Evolutionary conservation across 192 early-diverging fungal species (phyloP).

Genomic region (Globomyces pollinis-pini): DNA sequence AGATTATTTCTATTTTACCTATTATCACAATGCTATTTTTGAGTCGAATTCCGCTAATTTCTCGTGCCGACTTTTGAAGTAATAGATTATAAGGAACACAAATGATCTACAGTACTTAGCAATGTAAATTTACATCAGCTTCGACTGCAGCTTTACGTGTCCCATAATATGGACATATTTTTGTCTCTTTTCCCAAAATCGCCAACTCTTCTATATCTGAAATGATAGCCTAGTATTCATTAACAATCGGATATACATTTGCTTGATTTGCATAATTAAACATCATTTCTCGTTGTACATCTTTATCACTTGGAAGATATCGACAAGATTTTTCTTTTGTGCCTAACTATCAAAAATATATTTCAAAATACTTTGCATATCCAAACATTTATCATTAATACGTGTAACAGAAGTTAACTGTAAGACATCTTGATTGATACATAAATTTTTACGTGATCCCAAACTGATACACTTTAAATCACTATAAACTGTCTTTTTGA

Average conservation of each 20-base stretch:
- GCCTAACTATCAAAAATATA: too few species aligned
- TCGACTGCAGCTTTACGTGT: conserved; percentile 46
- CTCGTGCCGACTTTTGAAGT: conserved; percentile 64
- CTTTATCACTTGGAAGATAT: conserved; percentile 38
- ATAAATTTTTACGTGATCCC: conserved; percentile 75
- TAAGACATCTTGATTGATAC: conserved; percentile 66
- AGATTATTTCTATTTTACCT: background rate
- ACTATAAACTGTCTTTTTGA: conserved; percentile 69
- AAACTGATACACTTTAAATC: conserved; percentile 57
- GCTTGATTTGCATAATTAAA: background rate
- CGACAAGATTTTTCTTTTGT: conserved; percentile 34
- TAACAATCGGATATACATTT: conserved; percentile 7
- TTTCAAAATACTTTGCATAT: conserved; percentile 56
- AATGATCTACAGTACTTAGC: conserved; percentile 54
- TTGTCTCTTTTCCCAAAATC: conserved; percentile 43
- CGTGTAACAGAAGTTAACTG: conserved; percentile 30
- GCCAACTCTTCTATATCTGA: conserved; percentile 84
- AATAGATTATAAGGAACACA: conserved; percentile 85
- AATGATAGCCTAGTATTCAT: conserved; percentile 13
- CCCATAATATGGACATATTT: conserved; percentile 82
- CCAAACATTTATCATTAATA: conserved; percentile 80
- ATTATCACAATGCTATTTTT: conserved; percentile 73
- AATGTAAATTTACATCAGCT: conserved; percentile 30
- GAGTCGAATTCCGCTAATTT: conserved; percentile 64
- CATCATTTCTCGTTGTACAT: background rate